Conservation (phyloP, 306 rosid genomes). For the Vigna mungo region DNA sequence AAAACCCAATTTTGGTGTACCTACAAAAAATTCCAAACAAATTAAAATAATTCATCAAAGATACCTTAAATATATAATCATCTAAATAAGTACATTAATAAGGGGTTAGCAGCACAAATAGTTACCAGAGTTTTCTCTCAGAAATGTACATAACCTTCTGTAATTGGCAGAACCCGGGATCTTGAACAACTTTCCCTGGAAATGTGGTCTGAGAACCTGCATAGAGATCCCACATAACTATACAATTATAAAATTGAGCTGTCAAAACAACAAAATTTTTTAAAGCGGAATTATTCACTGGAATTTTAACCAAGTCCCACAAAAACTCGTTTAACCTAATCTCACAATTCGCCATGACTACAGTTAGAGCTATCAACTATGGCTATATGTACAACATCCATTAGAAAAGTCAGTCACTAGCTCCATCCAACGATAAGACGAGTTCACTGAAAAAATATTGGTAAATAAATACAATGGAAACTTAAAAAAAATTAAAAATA, state of each 20-base stretch:
- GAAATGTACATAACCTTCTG: conserved; percentile 72
- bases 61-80: conserved; percentile 3
- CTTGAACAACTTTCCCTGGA: conserved; percentile 66
- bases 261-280: not conserved
- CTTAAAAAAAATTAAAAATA: not conserved
- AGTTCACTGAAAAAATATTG: too few species aligned
- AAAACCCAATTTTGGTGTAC: conserved; percentile 30
- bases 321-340: too few species aligned
- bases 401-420: too few species aligned
- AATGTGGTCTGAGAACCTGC: conserved; percentile 66
- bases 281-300: not conserved
- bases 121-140: conserved; percentile 52
- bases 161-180: conserved; percentile 79
- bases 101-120: conserved; percentile 1
- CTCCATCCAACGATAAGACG: too few species aligned
- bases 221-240: conserved; percentile 39
- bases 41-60: not conserved
- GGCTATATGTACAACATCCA: too few species aligned
- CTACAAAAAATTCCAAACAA: conserved; percentile 44
- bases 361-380: too few species aligned
- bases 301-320: not conserved
- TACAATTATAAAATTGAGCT: not conserved
- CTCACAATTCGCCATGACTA: too few species aligned
- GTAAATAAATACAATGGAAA: not conserved
- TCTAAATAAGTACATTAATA: not conserved